Evolutionary conservation across 371 early-diverging fungal genomes (phyloP).

Genomic region (Apophysomyces elegans): DNA sequence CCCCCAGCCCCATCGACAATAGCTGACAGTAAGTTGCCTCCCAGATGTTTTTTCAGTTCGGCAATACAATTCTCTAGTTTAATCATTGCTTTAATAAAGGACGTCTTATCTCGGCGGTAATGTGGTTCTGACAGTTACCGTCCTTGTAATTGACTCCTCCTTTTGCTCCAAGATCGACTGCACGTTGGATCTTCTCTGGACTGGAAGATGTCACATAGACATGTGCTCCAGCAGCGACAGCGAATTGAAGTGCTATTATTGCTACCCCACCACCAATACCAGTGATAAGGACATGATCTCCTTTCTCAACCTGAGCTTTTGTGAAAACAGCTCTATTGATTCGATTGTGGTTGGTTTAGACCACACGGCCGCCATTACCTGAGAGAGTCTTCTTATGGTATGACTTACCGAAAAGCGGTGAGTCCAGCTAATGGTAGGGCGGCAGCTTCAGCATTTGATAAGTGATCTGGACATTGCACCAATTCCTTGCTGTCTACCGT

Average conservation of each 20-base stretch:
- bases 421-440: slow-evolving; percentile 73
- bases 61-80: slow-evolving; percentile 52
- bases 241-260: slow-evolving; percentile 68
- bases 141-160: slow-evolving; percentile 76
- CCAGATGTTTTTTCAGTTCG: slow-evolving; percentile 50
- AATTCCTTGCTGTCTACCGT: slow-evolving; percentile 53
- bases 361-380: neutral
- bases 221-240: slow-evolving; percentile 71
- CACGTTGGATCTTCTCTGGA: slow-evolving; percentile 63
- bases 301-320: slow-evolving; percentile 58
- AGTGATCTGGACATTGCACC: slow-evolving; percentile 60
- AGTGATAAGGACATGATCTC: slow-evolving; percentile 69
- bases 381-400: neutral
- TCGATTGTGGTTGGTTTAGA: too few relatives aligned
- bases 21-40: slow-evolving; percentile 52
- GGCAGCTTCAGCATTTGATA: slow-evolving; percentile 66
- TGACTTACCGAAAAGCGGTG: slow-evolving; percentile 60
- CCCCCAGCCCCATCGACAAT: slow-evolving; percentile 79
- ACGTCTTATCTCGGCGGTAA: neutral
- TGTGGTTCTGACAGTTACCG: slow-evolving; percentile 31
- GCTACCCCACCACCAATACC: slow-evolving; percentile 85
- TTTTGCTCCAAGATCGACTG: slow-evolving; percentile 66
- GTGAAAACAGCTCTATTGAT: slow-evolving; percentile 55
- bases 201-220: slow-evolving; percentile 78
- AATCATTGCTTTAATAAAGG: neutral